Base-by-base conservation (phyloP, 2,329 filamentous ascomycete genomes). In the Neurospora sp. region DNA sequence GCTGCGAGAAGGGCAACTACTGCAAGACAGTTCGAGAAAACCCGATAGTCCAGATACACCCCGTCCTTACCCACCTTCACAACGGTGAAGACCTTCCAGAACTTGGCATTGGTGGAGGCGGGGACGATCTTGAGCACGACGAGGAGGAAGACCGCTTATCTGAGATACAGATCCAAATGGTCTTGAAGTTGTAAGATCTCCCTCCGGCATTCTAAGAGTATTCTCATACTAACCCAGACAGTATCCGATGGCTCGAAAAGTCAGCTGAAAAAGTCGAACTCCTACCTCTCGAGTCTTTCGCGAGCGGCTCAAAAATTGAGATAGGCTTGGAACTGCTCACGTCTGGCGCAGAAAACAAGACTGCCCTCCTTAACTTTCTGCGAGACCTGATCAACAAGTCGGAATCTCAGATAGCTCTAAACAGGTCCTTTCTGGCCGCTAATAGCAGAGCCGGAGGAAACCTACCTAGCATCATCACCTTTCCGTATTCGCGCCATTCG, bases 401-500 rank as follows among this genome's bases (percentile, higher is more conserved):
- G 8, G 57, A 71, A 52, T 2, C 71, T 6, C 28, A 39, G 71
- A 69, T 52, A 41, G n/a, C n/a, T 10, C 6, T n/a, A 66, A 10
- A 11, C 28, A 12, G 67, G 72, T 62, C 52, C 52, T 2, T 62
- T 17, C 52, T 71, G 6, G 71, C 72, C 19, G 46, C 8, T 12
- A 39, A 19, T 15, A 17, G 15, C 6, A 33, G 66, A 0, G 40
- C 67, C 19, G 3, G 65, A 1, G 69, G 70, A 1, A 10, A 41
- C 0, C 76, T 86, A 2, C 80, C 84, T 0, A 80, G 74, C 12
- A 76, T 76, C 0, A 86, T 89, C 3, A 81, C 77, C 0, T 97
- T 97, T 74, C 92, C 94, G 0, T 97, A 94, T 76, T 95, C 95
- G 0, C 87, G 95, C 0, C 95, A 98, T 78, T 96, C 95, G 0